Base-by-base conservation (phyloP, 2,329 filamentous ascomycete species). In the Botrytis elliptica region DNA sequence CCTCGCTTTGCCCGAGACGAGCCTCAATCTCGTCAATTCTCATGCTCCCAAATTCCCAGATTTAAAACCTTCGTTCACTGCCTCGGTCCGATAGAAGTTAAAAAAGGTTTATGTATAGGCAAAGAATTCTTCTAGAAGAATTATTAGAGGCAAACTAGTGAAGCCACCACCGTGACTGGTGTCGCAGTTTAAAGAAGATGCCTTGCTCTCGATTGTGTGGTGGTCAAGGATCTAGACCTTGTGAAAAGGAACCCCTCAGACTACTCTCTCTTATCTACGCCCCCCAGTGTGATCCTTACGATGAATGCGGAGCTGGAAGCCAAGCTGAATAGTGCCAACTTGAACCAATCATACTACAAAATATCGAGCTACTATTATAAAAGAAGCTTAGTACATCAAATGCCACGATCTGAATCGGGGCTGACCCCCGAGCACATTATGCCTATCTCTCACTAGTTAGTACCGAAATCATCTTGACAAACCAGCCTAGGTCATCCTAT, bases 121-220 rank as follows among this genome's bases (percentile, higher is more conserved):
- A n/a, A 40, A 40, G 8, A 67, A 55, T 55, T 52, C 22, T 67
- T 55, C 65, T 55, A 67, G 65, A 67, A 67, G 65, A 18, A 40
- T 7, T 7, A 29, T 67, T n/a, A 40, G 33, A 67, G 65, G 18
- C 22, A 55, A 36, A 20, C 46, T 52, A 66, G 44, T 25, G 18
- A 14, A n/a, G 33, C 65, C 46, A 67, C 33, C 49, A 67, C 22
- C 14, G 33, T 52, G 3, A 66, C 29, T 49, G 44, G 20, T 3
- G 29, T 36, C 64, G 44, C 44, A 38, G 42, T 49, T 52, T 40
- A 25, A n/a, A 38, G 22, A 49, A 49, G 49, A 52, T 52, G 25
- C 49, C 49, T 52, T 52, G 49, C 12, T 55, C 33, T 66, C 49
- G 22, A 33, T 36, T 29, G 25, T 44, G 4, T 29, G n/a, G 40